These are phyloP conservation scores for Pseudocercospora eumusae DNA, from an alignment of 2,329 filamentous ascomycete species.

Conservation along the genomic window DNA sequence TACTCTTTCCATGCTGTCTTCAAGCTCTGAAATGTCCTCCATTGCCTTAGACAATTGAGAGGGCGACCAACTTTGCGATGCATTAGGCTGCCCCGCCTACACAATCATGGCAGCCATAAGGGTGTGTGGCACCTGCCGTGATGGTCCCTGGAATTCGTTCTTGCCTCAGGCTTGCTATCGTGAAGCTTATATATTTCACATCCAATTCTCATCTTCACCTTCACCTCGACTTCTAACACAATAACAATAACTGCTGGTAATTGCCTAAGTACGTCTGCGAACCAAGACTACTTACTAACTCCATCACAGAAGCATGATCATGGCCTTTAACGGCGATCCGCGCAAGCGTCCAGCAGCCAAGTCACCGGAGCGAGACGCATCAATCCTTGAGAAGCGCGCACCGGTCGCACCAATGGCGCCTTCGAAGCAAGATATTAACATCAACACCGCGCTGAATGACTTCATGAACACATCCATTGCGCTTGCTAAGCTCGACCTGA, in stretches of 20 bases:
- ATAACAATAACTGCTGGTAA: background rate
- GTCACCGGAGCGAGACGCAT: background rate
- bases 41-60: too few relatives aligned
- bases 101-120: too few relatives aligned
- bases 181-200: background rate
- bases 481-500: background rate
- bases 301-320: background rate
- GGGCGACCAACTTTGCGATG: too few relatives aligned
- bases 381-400: background rate
- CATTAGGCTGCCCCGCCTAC: too few relatives aligned
- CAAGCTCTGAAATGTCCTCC: too few relatives aligned
- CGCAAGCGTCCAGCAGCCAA: slow-evolving; percentile 8
- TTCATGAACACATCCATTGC: background rate
- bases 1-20: too few relatives aligned
- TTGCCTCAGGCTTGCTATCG: background rate
- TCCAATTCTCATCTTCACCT: background rate
- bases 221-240: background rate
- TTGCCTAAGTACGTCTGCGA: background rate
- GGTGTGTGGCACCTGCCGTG: too few relatives aligned
- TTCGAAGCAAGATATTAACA: background rate
- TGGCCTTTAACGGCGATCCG: background rate
- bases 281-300: background rate
- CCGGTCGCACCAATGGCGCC: background rate
- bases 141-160: background rate
- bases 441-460: background rate